A percentile compares a stretch with the other conserved stretches of the same genome.
phyloP scores from a whole-genome alignment of 2,329 filamentous ascomycete genomes.

The Ophiostoma piceae region DNA sequence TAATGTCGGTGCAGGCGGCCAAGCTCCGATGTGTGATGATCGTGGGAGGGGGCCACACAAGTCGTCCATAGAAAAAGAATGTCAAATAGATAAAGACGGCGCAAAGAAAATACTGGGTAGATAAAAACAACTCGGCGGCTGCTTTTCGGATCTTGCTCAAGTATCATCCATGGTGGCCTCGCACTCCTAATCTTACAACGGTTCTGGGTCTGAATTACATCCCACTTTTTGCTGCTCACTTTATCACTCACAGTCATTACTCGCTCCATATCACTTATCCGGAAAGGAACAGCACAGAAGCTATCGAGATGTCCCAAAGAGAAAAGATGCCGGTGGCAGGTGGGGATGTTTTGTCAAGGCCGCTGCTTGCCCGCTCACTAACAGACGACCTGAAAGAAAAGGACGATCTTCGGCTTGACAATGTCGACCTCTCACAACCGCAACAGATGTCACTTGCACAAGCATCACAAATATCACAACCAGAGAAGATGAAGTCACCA shows the following conservation, averaged over 20 bases:
- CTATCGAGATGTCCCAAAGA: background rate
- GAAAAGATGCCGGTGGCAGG: background rate
- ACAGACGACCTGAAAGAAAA: conserved; percentile 13
- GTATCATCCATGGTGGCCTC: background rate
- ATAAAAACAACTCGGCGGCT: background rate
- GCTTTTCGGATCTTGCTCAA: background rate
- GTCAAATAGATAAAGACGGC: background rate
- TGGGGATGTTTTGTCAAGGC: background rate
- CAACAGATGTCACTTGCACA: background rate
- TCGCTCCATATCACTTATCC: background rate
- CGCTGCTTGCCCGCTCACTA: conserved; percentile 2
- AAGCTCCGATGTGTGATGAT: background rate
- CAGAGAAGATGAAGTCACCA: background rate
- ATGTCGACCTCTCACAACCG: conserved; percentile 8
- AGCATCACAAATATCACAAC: background rate
- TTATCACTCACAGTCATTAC: background rate
- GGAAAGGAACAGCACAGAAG: background rate
- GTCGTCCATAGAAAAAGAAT: background rate
- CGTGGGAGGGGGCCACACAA: background rate
- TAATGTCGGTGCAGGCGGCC: conserved; percentile 10
- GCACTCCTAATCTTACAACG: background rate
- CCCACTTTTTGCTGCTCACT: background rate
- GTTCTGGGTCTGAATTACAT: background rate
- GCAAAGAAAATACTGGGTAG: no score
- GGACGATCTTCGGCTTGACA: background rate